A percentile compares a stretch with the other conserved stretches of the same genome.
These are phyloP conservation scores for Escallonia rubra DNA, from an alignment of 129 eudicot genomes.

Conservation along the genomic window DNA sequence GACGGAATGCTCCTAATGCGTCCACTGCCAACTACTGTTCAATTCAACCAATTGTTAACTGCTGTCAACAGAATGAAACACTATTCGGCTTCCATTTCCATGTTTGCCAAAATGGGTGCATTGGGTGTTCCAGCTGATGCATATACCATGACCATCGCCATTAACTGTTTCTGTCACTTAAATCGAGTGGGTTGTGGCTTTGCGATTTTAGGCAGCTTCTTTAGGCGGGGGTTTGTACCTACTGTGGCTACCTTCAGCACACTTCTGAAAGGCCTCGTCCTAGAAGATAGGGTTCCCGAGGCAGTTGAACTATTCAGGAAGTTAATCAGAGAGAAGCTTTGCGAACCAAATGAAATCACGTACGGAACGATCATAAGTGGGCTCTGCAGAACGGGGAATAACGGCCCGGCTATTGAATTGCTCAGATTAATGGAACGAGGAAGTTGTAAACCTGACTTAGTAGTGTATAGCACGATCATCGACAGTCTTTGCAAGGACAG, in stretches of 20 bases:
- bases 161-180: conserved; percentile 32
- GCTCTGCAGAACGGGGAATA: conserved; percentile 37
- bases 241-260: conserved; percentile 28
- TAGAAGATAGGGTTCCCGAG: conserved; percentile 16
- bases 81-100: conserved; percentile 22
- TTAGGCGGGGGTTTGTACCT: conserved; percentile 31
- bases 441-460: conserved; percentile 16
- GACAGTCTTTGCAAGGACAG: conserved; percentile 1
- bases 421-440: conserved; percentile 24
- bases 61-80: conserved; percentile 27
- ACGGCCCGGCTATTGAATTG: conserved; percentile 22
- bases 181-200: conserved; percentile 25
- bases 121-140: conserved; percentile 15
- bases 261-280: conserved; percentile 34
- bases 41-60: conserved; percentile 26
- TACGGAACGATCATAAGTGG: conserved; percentile 39
- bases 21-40: conserved; percentile 22
- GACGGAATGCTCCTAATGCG: conserved; percentile 24
- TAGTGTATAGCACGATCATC: conserved; percentile 12
- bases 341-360: conserved; percentile 28
- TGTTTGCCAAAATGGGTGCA: conserved; percentile 25
- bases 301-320: conserved; percentile 34
- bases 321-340: conserved; percentile 10
- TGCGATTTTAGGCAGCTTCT: conserved; percentile 20
- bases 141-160: conserved; percentile 30